Conservation (phyloP, 768 basidiomycete genomes). For the Russula abietina region DNA sequence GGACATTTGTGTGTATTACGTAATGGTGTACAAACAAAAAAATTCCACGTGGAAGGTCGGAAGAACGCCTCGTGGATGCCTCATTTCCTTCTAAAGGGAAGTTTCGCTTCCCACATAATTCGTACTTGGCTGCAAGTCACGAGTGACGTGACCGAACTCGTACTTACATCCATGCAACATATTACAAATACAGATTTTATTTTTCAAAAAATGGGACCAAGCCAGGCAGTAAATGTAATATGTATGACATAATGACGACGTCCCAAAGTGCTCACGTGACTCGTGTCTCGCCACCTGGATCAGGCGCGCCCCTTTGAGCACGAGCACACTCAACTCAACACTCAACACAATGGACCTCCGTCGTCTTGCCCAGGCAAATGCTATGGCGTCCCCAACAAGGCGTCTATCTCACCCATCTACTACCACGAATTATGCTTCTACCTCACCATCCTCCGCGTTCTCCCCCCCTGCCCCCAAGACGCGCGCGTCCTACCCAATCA, state of each 20-base stretch:
- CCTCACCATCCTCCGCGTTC: slow-evolving; percentile 31
- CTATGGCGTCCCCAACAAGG: slow-evolving; percentile 39
- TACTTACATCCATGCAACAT: too few relatives aligned
- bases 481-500: slow-evolving; percentile 44
- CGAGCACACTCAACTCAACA: neutral
- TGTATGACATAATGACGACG: too few relatives aligned
- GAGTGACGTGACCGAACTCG: slow-evolving; percentile 9
- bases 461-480: slow-evolving; percentile 39
- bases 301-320: too few relatives aligned
- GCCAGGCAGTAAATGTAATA: too few relatives aligned
- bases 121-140: neutral
- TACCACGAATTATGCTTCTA: slow-evolving; percentile 26
- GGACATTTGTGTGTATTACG: slow-evolving; percentile 24
- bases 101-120: slow-evolving; percentile 16
- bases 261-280: too few relatives aligned
- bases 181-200: too few relatives aligned
- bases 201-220: too few relatives aligned
- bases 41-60: slow-evolving; percentile 27
- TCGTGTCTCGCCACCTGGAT: too few relatives aligned
- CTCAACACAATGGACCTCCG: slow-evolving; percentile 45
- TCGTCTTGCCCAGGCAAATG: slow-evolving; percentile 47
- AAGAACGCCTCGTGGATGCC: slow-evolving; percentile 18
- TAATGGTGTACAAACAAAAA: slow-evolving; percentile 29
- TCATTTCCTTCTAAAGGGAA: slow-evolving; percentile 23
- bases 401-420: slow-evolving; percentile 22